Evolutionary conservation across 2,329 filamentous ascomycete genomes (phyloP).

Genomic region (Fusarium albosuccineum): DNA sequence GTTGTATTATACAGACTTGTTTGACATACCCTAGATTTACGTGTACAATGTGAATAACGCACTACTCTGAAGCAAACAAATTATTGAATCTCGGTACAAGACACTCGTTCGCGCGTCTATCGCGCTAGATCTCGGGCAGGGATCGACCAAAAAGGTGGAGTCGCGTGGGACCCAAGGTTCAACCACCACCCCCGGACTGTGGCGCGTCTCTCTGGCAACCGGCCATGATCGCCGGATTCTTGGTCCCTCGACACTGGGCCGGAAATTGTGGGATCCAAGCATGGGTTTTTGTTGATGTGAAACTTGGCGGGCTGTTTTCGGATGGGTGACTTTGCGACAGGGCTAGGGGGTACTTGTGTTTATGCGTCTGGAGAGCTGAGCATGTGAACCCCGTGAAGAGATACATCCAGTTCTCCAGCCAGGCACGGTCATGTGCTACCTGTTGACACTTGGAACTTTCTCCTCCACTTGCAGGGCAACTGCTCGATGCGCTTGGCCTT

Average conservation of each 20-base stretch:
- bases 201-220: conserved; percentile 37
- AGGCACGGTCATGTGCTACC: too few relatives aligned
- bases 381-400: too few relatives aligned
- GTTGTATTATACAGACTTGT: conserved; percentile 36
- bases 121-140: conserved; percentile 31
- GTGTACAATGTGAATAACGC: conserved; percentile 33
- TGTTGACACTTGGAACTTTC: too few relatives aligned
- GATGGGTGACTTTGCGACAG: too few relatives aligned
- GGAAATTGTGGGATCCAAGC: conserved; percentile 5
- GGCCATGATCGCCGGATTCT: conserved; percentile 10
- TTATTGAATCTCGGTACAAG: neutral
- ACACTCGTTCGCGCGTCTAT: conserved; percentile 28
- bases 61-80: conserved; percentile 15
- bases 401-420: too few relatives aligned
- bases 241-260: conserved; percentile 1
- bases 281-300: neutral
- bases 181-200: conserved; percentile 17
- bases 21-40: conserved; percentile 38
- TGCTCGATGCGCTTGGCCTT: too few relatives aligned
- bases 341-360: too few relatives aligned
- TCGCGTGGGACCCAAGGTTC: conserved; percentile 26
- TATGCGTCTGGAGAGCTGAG: too few relatives aligned
- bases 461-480: too few relatives aligned
- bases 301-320: neutral
- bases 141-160: conserved; percentile 9